phyloP scores from a whole-genome alignment of 495 filamentous ascomycete genomes.

The Apiosordaria backusii region DNA sequence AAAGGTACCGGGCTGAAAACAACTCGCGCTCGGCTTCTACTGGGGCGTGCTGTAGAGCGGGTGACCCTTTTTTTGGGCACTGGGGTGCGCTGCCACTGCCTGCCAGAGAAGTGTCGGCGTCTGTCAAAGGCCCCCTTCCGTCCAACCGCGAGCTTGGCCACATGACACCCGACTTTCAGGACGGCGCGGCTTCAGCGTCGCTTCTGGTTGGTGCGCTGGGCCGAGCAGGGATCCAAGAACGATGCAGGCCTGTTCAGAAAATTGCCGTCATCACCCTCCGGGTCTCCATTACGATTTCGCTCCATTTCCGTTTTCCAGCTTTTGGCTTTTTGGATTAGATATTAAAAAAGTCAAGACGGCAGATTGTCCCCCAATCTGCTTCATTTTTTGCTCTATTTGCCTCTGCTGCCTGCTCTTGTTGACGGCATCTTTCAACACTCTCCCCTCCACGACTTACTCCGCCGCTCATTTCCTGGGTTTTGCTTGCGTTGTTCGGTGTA shows the following conservation, averaged over 20 bases:
- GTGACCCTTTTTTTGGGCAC: background rate
- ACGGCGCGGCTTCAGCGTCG: slow-evolving; percentile 9
- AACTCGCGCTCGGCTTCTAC: background rate
- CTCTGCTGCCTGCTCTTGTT: background rate
- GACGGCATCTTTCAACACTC: slow-evolving; percentile 1
- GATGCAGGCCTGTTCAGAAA: slow-evolving; percentile 11
- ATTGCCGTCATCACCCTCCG: slow-evolving; percentile 25
- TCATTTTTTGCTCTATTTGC: background rate
- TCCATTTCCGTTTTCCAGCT: slow-evolving; percentile 8
- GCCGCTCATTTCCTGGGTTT: slow-evolving; percentile 43
- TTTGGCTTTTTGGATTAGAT: too few species aligned
- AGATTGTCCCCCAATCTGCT: background rate
- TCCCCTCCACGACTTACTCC: slow-evolving; percentile 49
- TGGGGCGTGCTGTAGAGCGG: background rate
- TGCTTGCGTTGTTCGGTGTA: slow-evolving; percentile 16
- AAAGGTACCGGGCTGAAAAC: background rate
- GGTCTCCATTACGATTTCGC: background rate
- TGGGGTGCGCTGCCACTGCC: slow-evolving; percentile 1
- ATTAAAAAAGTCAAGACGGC: background rate
- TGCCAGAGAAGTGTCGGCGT: background rate
- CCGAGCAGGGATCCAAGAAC: slow-evolving; percentile 15
- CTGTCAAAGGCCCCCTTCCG: slow-evolving; percentile 16
- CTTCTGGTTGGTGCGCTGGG: slow-evolving; percentile 18
- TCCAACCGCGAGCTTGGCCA: slow-evolving; percentile 22
- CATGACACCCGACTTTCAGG: background rate